Conservation (phyloP, 2,329 filamentous ascomycete genomes). For the Botryosphaeria dothidea region DNA sequence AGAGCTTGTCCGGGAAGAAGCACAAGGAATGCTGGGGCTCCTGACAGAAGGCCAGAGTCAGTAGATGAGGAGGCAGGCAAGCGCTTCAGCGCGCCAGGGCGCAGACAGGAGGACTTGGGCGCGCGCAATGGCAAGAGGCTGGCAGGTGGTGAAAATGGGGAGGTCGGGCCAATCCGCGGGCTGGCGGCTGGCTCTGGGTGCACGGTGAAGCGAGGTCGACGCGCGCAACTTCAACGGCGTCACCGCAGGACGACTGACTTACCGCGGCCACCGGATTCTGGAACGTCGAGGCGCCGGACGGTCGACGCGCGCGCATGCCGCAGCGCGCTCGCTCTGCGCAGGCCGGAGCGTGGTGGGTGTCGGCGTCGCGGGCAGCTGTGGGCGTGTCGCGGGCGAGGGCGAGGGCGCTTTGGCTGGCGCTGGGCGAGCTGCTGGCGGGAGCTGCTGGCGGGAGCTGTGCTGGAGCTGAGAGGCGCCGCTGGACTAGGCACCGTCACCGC, state of each 20-base stretch:
- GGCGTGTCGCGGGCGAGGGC: neutral
- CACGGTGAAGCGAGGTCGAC: conserved; percentile 14
- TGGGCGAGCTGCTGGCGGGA: neutral
- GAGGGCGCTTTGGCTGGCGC: neutral
- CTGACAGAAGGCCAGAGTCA: neutral
- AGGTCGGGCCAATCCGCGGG: conserved; percentile 18
- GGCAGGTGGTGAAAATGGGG: conserved; percentile 19
- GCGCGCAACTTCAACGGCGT: neutral
- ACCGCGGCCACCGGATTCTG: conserved; percentile 1
- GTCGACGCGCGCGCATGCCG: conserved; percentile 13
- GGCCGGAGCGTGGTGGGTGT: neutral
- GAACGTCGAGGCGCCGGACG: conserved; percentile 7
- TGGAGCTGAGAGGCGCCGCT: neutral
- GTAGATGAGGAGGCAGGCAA: neutral
- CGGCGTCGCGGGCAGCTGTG: neutral
- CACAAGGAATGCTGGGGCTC: conserved; percentile 18
- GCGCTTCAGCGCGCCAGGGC: neutral
- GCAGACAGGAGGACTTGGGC: conserved; percentile 4
- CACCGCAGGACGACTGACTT: conserved; percentile 1
- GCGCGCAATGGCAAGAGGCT: conserved; percentile 19
- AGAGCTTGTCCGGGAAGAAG: conserved; percentile 5
- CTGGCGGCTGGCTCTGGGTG: conserved; percentile 14
- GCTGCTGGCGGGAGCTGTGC: neutral
- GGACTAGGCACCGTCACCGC: neutral
- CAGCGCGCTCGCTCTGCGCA: neutral